Base-by-base conservation (phyloP, 225 moss, liverwort and hornwort species). In the Bryoerythrophyllum caledonicum region DNA sequence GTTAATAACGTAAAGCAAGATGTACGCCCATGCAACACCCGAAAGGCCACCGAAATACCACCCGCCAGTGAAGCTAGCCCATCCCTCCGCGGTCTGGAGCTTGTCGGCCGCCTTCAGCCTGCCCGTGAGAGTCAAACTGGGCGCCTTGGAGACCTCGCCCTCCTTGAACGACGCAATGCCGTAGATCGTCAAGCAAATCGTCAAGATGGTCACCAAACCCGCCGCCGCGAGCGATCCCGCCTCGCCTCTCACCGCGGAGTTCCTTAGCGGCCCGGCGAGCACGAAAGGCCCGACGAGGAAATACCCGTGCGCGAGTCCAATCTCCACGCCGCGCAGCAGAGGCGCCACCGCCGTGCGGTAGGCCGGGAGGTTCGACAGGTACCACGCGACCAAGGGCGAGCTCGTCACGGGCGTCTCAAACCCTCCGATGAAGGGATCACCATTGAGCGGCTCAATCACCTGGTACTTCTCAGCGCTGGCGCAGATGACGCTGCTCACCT, bases 111-210 rank as follows among this genome's bases (percentile, higher is more conserved):
- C 75, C 91, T 99, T 99, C 30, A 83, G 85, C 90, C 97, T 72
- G 46, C 97, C 97, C 12, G 91, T 91, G 75, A 99, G 68, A 21
- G 94, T 99, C 13, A 99, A 81, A 26, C 59, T 70, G 0, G 97
- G 97, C 1, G 97, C 94, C 67, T 76, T 19, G 1, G 94, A 94
- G 4, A 93, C 51, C 27, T 79, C 86, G 0, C 94, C 94, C 68
- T 99, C 97, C 88, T 99, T 99, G 83, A 99, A 99, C 16, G 93
- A 71, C 4, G 97, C 94, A 78, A 99, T 91, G 69, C 97, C 97
- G 72, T 99, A 99, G 57, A 99, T 99, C 71, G 97, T 99, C 80
- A 99, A 76, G 60, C 32, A 21, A 6, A 99, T 81, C 1, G 94
- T 91, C 61, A 99, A 82, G 23, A 99, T 99, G 19, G 91, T 88